Conservation (phyloP, 129 eudicot genomes). For the Escallonia rubra region DNA sequence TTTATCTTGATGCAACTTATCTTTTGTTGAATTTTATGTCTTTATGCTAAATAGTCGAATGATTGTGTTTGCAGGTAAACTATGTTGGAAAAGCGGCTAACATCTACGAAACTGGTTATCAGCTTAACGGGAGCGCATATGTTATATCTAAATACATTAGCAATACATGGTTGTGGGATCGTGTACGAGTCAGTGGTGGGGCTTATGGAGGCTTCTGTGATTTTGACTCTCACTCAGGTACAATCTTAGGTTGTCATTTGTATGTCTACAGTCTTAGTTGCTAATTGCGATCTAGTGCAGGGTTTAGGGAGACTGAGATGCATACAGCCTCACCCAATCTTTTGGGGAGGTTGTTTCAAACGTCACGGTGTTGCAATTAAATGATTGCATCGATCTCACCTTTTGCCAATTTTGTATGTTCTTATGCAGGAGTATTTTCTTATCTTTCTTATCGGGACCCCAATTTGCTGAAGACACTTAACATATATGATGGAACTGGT, state of each 20-base stretch:
- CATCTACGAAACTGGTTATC: constrained; percentile 77
- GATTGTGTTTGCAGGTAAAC: constrained; percentile 56
- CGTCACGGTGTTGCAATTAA: no score
- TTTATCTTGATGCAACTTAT: neutral
- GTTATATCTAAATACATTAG: constrained; percentile 81
- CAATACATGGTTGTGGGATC: constrained; percentile 98
- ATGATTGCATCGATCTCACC: no score
- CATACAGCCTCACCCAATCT: no score
- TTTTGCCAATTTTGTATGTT: neutral
- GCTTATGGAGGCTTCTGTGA: constrained; percentile 99
- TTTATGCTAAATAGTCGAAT: neutral
- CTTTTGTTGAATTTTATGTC: neutral
- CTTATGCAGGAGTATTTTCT: constrained; percentile 80
- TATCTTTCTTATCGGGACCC: constrained; percentile 95
- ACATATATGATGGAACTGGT: constrained; percentile 84
- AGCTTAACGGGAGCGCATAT: constrained; percentile 92
- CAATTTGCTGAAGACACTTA: constrained; percentile 88
- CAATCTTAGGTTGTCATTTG: neutral
- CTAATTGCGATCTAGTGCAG: no score
- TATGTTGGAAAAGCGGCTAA: constrained; percentile 99
- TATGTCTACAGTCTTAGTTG: neutral
- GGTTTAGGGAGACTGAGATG: no score
- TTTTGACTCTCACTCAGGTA: constrained; percentile 95
- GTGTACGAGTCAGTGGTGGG: constrained; percentile 98
- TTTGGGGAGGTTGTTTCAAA: no score